Conservation (phyloP, 371 early-diverging fungal species). For the Funneliformis caledonium region DNA sequence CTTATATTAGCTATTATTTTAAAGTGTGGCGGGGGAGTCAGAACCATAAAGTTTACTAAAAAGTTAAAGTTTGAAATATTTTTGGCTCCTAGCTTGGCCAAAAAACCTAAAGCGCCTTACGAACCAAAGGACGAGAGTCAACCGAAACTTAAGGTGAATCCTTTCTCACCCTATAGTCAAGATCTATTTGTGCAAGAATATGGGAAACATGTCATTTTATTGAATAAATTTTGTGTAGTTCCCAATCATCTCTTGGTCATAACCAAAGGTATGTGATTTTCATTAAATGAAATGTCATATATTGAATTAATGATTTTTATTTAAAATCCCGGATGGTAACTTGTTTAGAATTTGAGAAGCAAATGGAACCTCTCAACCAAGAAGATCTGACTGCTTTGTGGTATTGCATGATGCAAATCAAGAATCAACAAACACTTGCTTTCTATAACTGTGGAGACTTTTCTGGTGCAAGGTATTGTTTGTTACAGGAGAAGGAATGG, state of each 20-base stretch:
- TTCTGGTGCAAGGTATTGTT: slow-evolving; percentile 70
- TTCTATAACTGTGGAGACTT: slow-evolving; percentile 77
- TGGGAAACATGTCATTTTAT: slow-evolving; percentile 61
- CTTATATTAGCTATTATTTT: neutral
- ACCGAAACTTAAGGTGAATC: slow-evolving; percentile 51
- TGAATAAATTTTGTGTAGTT: slow-evolving; percentile 79
- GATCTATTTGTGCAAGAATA: slow-evolving; percentile 60
- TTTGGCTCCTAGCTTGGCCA: slow-evolving; percentile 39
- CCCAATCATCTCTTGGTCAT: slow-evolving; percentile 70
- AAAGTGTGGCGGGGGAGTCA: neutral
- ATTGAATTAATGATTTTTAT: neutral
- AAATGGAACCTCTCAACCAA: slow-evolving; percentile 64
- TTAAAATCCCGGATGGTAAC: neutral
- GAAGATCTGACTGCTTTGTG: slow-evolving; percentile 63
- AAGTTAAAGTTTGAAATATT: slow-evolving; percentile 38
- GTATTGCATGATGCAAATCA: slow-evolving; percentile 54
- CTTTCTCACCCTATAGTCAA: slow-evolving; percentile 72
- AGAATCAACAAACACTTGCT: slow-evolving; percentile 52
- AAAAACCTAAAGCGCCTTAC: slow-evolving; percentile 23
- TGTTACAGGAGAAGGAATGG: neutral
- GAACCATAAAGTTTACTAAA: neutral
- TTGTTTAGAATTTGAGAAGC: slow-evolving; percentile 63
- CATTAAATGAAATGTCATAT: neutral
- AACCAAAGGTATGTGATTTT: slow-evolving; percentile 65
- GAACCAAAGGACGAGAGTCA: neutral